These are phyloP conservation scores for Zalaria sp. DNA, from an alignment of 2,329 filamentous ascomycete species.

Conservation along the genomic window DNA sequence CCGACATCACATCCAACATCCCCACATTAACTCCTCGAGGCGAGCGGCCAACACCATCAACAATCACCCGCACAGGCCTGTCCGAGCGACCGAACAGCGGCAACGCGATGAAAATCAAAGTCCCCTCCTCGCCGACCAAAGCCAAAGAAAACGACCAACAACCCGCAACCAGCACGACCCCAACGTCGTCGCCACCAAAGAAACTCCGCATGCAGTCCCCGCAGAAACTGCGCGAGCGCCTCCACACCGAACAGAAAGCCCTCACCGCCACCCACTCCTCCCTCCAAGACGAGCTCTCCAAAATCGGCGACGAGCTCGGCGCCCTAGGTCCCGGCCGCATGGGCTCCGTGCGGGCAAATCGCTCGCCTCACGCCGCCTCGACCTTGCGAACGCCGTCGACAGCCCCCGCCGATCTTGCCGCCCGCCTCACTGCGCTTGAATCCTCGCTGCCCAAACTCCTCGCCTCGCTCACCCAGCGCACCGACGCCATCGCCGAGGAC, in stretches of 20 bases:
- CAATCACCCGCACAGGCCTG: constrained; percentile 33
- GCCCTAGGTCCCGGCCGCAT: constrained; percentile 8
- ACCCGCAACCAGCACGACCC: constrained; percentile 12
- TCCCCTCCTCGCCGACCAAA: constrained; percentile 32
- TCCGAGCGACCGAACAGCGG: constrained; percentile 33
- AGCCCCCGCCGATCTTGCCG: constrained; percentile 22
- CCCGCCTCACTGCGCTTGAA: constrained; percentile 53
- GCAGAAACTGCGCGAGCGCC: constrained; percentile 61
- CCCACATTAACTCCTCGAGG: constrained; percentile 27
- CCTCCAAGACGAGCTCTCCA: constrained; percentile 61
- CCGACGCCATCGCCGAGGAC: constrained; percentile 53
- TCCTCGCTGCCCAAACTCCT: constrained; percentile 47
- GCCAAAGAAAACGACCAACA: constrained; percentile 4
- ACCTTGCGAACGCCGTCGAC: constrained; percentile 13
- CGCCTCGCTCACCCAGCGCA: constrained; percentile 45
- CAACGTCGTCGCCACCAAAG: constrained; percentile 24
- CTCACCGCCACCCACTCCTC: constrained; percentile 56
- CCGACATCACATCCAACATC: constrained; percentile 26
- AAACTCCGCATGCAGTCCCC: constrained; percentile 54
- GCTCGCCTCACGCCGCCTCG: constrained; percentile 19
- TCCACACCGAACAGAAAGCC: constrained; percentile 66
- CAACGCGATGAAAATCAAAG: constrained; percentile 46
- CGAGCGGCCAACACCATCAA: constrained; percentile 23
- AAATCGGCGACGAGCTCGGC: constrained; percentile 64
- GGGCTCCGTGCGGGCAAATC: constrained; percentile 8